Evolutionary conservation across 495 filamentous ascomycete species (phyloP).

Genomic region (Tetracladium setigerum): DNA sequence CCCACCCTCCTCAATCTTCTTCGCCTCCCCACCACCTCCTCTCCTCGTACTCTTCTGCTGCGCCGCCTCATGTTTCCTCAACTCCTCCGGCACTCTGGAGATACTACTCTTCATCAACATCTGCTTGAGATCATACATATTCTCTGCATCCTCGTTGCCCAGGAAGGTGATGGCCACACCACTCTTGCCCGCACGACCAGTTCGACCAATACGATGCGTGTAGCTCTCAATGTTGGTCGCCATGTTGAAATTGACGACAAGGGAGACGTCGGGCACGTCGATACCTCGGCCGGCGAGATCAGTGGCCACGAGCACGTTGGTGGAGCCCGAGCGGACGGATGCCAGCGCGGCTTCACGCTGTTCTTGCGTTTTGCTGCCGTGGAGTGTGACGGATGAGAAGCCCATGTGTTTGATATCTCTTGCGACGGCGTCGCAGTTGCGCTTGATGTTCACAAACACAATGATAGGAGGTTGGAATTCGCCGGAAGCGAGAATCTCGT

Average conservation of each 20-base stretch:
- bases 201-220: constrained; percentile 95
- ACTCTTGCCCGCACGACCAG: constrained; percentile 94
- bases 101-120: constrained; percentile 92
- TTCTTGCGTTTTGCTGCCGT: constrained; percentile 94
- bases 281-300: constrained; percentile 97
- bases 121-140: constrained; percentile 94
- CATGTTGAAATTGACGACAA: constrained; percentile 99
- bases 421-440: constrained; percentile 94
- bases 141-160: constrained; percentile 85
- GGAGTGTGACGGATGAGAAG: constrained; percentile 82
- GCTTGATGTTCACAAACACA: constrained; percentile 99
- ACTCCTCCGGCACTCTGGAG: constrained; percentile 84
- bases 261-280: constrained; percentile 86
- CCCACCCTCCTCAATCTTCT: constrained; percentile 53
- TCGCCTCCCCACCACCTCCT: constrained; percentile 27
- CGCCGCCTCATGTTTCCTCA: constrained; percentile 89
- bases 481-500: constrained; percentile 77
- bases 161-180: constrained; percentile 96
- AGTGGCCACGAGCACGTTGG: constrained; percentile 91
- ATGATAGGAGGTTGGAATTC: constrained; percentile 93
- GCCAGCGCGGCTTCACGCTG: constrained; percentile 91
- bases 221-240: constrained; percentile 88
- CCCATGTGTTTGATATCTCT: constrained; percentile 94
- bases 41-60: constrained; percentile 68
- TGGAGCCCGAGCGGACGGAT: constrained; percentile 70